These are phyloP conservation scores for Daedaleopsis nitida DNA, from an alignment of 768 basidiomycete species.

Conservation along the genomic window DNA sequence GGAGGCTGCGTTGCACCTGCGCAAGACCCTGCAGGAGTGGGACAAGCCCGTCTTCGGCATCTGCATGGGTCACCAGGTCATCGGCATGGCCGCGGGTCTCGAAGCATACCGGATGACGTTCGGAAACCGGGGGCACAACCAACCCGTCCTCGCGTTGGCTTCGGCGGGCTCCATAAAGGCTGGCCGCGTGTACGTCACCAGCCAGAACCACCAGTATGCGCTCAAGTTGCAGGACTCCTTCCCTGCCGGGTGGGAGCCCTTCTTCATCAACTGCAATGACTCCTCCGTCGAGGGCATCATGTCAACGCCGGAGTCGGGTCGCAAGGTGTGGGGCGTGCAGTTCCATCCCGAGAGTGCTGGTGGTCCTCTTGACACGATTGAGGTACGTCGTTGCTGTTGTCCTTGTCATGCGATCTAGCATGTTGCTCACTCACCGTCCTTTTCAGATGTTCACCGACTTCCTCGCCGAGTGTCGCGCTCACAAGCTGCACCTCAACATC, in stretches of 20 bases:
- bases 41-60: constrained; percentile 94
- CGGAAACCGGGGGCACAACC: constrained; percentile 99
- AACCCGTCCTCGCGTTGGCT: constrained; percentile 96
- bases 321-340: constrained; percentile 96
- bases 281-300: constrained; percentile 99
- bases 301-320: constrained; percentile 86
- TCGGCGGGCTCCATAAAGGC: constrained; percentile 91
- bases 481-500: constrained; percentile 41
- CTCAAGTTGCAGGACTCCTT: constrained; percentile 91
- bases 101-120: constrained; percentile 99
- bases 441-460: constrained; percentile 93
- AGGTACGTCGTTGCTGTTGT: constrained; percentile 51
- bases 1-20: constrained; percentile 79
- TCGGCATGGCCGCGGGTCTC: constrained; percentile 95
- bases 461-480: constrained; percentile 73
- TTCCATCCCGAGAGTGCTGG: constrained; percentile 99
- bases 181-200: constrained; percentile 96
- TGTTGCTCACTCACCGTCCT: background rate
- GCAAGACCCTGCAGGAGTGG: constrained; percentile 87
- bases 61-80: constrained; percentile 99
- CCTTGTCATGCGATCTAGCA: constrained; percentile 4
- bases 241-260: constrained; percentile 97
- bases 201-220: constrained; percentile 99
- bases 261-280: constrained; percentile 99
- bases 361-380: constrained; percentile 97